These are phyloP conservation scores for Hypericum androsaemum DNA, from an alignment of 345 rosid species.

Conservation along the genomic window DNA sequence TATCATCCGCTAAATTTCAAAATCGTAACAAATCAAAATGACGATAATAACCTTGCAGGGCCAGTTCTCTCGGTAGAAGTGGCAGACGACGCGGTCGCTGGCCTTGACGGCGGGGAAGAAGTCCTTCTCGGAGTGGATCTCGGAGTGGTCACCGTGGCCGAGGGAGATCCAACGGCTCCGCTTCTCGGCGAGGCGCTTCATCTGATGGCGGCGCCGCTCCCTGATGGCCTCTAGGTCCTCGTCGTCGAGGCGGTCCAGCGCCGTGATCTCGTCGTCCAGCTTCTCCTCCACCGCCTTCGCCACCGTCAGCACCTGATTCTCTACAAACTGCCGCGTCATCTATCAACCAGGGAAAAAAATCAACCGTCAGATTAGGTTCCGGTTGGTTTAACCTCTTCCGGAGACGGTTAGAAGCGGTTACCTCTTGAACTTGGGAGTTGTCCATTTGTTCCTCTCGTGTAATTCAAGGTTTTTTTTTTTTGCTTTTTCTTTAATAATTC, in stretches of 20 bases:
- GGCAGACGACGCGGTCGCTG: too few relatives aligned
- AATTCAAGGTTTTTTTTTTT: too few relatives aligned
- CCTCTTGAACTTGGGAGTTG: constrained; percentile 2
- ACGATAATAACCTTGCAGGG: constrained; percentile 49
- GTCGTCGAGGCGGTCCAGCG: constrained; percentile 65
- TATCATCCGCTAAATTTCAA: too few relatives aligned
- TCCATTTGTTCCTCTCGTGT: too few relatives aligned
- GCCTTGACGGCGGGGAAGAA: too few relatives aligned
- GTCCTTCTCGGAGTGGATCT: constrained; percentile 31
- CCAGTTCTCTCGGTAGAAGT: too few relatives aligned
- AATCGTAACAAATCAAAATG: too few relatives aligned
- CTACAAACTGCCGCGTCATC: constrained; percentile 50
- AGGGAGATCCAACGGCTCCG: constrained; percentile 84
- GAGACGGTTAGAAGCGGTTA: not conserved
- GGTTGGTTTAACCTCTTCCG: not conserved
- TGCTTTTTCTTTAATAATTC: too few relatives aligned
- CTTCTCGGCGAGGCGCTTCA: constrained; percentile 96
- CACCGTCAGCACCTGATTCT: constrained; percentile 77
- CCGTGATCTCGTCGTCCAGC: constrained; percentile 79
- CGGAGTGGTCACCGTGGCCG: constrained; percentile 87
- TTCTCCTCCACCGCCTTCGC: constrained; percentile 89
- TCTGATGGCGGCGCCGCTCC: constrained; percentile 73
- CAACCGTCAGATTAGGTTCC: not conserved
- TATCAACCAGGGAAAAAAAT: not conserved
- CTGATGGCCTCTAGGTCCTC: constrained; percentile 81